Conservation (phyloP, 1,284 basidiomycete species). For the Pyrrhoderma lamaoense region DNA sequence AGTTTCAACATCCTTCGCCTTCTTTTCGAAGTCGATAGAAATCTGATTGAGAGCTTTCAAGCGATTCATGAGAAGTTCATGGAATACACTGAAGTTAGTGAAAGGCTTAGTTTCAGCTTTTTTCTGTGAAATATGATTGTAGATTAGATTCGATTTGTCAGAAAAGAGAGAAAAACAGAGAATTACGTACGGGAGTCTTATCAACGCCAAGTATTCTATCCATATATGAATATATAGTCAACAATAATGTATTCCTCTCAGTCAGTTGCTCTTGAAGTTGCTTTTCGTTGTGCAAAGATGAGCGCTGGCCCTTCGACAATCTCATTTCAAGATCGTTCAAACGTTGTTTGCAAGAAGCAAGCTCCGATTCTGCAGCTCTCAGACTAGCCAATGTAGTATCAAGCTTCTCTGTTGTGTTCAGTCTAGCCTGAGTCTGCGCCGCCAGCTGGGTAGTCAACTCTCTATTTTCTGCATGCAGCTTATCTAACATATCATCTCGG, state of each 20-base stretch:
- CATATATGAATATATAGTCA: slow-evolving; percentile 93
- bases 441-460: slow-evolving; percentile 73
- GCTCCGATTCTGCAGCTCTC: slow-evolving; percentile 61
- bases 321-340: slow-evolving; percentile 75
- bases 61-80: slow-evolving; percentile 87
- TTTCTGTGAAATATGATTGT: slow-evolving; percentile 38
- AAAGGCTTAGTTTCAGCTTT: slow-evolving; percentile 85
- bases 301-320: slow-evolving; percentile 77
- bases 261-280: slow-evolving; percentile 87
- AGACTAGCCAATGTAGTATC: slow-evolving; percentile 56
- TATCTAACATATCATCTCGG: slow-evolving; percentile 63
- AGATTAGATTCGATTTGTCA: not conserved
- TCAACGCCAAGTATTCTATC: slow-evolving; percentile 90
- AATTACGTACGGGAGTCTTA: slow-evolving; percentile 62
- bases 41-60: slow-evolving; percentile 80
- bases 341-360: slow-evolving; percentile 47
- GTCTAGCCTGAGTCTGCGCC: slow-evolving; percentile 74
- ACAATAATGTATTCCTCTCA: slow-evolving; percentile 84
- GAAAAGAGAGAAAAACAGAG: slow-evolving; percentile 9
- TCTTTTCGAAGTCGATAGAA: slow-evolving; percentile 80
- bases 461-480: slow-evolving; percentile 70
- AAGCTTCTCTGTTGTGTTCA: slow-evolving; percentile 84
- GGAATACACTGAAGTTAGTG: slow-evolving; percentile 91
- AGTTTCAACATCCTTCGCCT: slow-evolving; percentile 74
- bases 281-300: slow-evolving; percentile 62